These are phyloP conservation scores for Fraxinus pennsylvanica DNA, from an alignment of 257 asterid genomes.

Conservation along the genomic window DNA sequence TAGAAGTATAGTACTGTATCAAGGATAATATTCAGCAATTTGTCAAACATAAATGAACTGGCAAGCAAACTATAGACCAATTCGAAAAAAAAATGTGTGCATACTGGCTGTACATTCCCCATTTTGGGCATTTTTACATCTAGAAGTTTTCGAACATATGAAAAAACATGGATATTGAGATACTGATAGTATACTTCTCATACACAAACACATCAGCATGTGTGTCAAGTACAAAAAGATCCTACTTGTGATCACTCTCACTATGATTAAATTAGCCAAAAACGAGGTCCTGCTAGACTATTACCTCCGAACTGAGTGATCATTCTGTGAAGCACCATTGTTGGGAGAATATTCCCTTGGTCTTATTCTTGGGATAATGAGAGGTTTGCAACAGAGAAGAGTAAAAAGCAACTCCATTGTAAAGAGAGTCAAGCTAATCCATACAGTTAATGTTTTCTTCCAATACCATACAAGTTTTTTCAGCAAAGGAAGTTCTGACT, in stretches of 20 bases:
- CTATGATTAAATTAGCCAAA: neutral
- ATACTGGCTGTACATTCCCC: neutral
- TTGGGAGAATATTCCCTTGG: conserved; percentile 34
- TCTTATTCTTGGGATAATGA: conserved; percentile 60
- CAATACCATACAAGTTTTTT: conserved; percentile 69
- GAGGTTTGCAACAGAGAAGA: conserved; percentile 76
- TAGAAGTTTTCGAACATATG: neutral
- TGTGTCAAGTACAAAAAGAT: conserved; percentile 4
- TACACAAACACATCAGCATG: conserved; percentile 8
- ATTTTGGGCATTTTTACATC: neutral
- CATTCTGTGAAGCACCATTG: conserved; percentile 29
- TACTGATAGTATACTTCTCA: neutral
- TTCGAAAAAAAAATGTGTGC: neutral
- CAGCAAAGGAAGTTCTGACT: conserved; percentile 70
- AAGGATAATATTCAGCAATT: neutral
- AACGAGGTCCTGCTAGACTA: neutral
- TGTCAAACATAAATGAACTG: neutral
- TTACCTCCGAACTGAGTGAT: conserved; percentile 28
- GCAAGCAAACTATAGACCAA: neutral
- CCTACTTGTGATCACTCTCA: neutral
- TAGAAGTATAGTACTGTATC: neutral
- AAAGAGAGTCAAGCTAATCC: conserved; percentile 79
- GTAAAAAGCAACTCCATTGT: conserved; percentile 53
- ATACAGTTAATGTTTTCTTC: conserved; percentile 68
- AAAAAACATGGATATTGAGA: neutral